Evolutionary conservation across 2,329 filamentous ascomycete species (phyloP).

Genomic region (Karstenula rhodostoma): DNA sequence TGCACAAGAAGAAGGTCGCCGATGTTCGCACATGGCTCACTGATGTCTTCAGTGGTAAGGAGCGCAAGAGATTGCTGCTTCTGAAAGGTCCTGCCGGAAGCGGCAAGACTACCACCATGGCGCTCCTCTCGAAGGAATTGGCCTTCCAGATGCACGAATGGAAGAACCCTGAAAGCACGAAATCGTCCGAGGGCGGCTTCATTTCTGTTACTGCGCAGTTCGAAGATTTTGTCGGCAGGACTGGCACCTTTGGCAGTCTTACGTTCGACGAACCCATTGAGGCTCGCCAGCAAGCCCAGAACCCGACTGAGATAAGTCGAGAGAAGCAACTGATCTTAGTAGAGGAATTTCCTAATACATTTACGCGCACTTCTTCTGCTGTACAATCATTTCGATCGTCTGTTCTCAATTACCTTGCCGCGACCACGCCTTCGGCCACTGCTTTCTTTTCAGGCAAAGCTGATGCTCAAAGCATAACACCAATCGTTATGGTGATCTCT

Average conservation of each 20-base stretch:
- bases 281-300: conserved; percentile 20
- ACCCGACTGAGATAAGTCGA: conserved; percentile 26
- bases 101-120: conserved; percentile 89
- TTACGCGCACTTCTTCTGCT: conserved; percentile 53
- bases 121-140: conserved; percentile 79
- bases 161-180: conserved; percentile 79
- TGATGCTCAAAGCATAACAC: conserved; percentile 51
- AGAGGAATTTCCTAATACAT: conserved; percentile 61
- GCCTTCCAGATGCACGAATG: conserved; percentile 83
- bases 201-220: conserved; percentile 81
- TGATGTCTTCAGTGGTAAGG: conserved; percentile 70
- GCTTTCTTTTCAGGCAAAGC: conserved; percentile 47
- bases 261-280: conserved; percentile 52
- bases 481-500: conserved; percentile 88
- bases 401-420: conserved; percentile 77
- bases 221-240: conserved; percentile 86
- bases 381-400: conserved; percentile 70
- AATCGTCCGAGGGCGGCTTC: conserved; percentile 65
- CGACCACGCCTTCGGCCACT: conserved; percentile 67
- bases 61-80: conserved; percentile 75
- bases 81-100: conserved; percentile 91
- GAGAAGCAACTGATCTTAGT: conserved; percentile 55
- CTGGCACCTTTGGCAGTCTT: conserved; percentile 80
- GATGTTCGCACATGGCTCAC: conserved; percentile 88
- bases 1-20: conserved; percentile 91